phyloP scores from a whole-genome alignment of 2,329 filamentous ascomycete species.

The Neonectria neomacrospora region DNA sequence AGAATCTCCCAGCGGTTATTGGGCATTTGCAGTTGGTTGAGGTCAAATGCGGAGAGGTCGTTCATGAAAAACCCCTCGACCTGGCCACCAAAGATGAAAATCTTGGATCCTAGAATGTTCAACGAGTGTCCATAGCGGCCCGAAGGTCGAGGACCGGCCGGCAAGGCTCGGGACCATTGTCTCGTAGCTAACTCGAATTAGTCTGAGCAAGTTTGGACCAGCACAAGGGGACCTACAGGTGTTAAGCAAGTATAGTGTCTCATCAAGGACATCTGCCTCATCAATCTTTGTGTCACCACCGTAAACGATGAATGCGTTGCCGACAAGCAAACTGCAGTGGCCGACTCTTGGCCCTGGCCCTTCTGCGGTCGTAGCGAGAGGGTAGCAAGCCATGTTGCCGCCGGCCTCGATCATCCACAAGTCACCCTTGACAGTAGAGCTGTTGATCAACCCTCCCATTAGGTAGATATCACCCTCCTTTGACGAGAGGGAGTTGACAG shows the following conservation, averaged over 20 bases:
- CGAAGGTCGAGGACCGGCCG: slow-evolving; percentile 84
- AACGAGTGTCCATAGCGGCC: slow-evolving; percentile 96
- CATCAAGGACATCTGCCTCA: slow-evolving; percentile 89
- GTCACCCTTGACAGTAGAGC: slow-evolving; percentile 95
- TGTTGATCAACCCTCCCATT: slow-evolving; percentile 96
- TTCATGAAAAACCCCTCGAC: slow-evolving; percentile 99
- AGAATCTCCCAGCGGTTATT: slow-evolving; percentile 95
- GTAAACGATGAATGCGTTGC: slow-evolving; percentile 99
- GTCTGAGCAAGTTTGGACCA: slow-evolving; percentile 13
- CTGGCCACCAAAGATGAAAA: slow-evolving; percentile 97
- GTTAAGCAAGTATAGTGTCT: slow-evolving; percentile 95
- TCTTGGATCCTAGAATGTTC: slow-evolving; percentile 96
- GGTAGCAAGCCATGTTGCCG: slow-evolving; percentile 88
- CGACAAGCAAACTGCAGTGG: slow-evolving; percentile 91
- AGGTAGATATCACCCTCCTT: slow-evolving; percentile 98
- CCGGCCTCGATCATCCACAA: slow-evolving; percentile 97
- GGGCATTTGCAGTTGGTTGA: slow-evolving; percentile 92
- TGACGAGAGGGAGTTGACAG: slow-evolving; percentile 90
- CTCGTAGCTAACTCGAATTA: slow-evolving; percentile 76
- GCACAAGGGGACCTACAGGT: slow-evolving; percentile 76
- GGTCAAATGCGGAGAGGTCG: slow-evolving; percentile 91
- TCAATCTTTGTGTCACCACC: slow-evolving; percentile 98
- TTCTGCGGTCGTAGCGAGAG: slow-evolving; percentile 89
- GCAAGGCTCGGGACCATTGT: slow-evolving; percentile 96
- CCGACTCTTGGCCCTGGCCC: slow-evolving; percentile 95